Evolutionary conservation across 257 asterid species (phyloP).

Genomic region (Hygrophila difformis): DNA sequence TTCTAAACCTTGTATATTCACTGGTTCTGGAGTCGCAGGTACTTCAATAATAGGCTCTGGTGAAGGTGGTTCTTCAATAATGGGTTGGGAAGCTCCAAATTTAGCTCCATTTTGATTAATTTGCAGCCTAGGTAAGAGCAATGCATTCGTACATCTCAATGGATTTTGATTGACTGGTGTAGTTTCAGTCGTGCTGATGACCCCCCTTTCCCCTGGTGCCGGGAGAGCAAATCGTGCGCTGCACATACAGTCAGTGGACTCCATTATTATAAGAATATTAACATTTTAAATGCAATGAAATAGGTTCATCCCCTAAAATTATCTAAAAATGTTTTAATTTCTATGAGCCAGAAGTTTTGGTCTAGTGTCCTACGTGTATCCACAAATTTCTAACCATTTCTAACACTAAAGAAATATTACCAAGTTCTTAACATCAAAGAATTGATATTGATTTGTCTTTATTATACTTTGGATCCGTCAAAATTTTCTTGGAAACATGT

Average conservation of each 20-base stretch:
- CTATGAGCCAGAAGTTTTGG: too few species aligned
- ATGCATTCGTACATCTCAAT: conserved; percentile 28
- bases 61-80: conserved; percentile 57
- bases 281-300: too few species aligned
- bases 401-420: too few species aligned
- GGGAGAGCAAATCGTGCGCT: conserved; percentile 95
- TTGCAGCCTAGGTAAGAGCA: conserved; percentile 56
- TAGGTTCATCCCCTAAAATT: too few species aligned
- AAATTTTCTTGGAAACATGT: too few species aligned
- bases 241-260: conserved; percentile 25
- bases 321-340: too few species aligned
- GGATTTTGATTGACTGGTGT: conserved; percentile 32
- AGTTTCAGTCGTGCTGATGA: conserved; percentile 35
- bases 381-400: too few species aligned
- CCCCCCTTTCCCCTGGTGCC: conserved; percentile 66
- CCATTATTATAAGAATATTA: background rate
- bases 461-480: too few species aligned
- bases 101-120: conserved; percentile 23
- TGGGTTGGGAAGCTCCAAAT: conserved; percentile 42
- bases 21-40: conserved; percentile 75
- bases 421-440: too few species aligned
- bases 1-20: conserved; percentile 26
- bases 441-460: too few species aligned
- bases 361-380: too few species aligned
- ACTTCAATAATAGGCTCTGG: conserved; percentile 55